Conservation (phyloP, 129 eudicot species). For the Scalesia atractyloides region DNA sequence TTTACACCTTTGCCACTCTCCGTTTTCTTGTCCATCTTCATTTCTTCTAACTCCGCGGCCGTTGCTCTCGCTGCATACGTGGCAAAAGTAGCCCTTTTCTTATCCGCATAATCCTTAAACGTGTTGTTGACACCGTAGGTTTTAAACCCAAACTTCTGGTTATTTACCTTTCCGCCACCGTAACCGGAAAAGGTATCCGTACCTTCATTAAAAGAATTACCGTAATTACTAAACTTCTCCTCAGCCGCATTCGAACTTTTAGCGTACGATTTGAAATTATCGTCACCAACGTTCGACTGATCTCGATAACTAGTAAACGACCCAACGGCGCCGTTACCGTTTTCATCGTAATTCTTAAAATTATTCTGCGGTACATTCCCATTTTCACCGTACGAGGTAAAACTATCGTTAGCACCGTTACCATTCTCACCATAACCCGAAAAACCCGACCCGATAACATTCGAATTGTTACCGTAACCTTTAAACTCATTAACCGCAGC, state of each 20-base stretch:
- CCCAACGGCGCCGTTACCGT: slow-evolving; percentile 65
- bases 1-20: slow-evolving; percentile 49
- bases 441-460: slow-evolving; percentile 70
- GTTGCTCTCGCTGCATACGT: slow-evolving; percentile 34
- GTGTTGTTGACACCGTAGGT: slow-evolving; percentile 68
- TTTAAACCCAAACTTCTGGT: slow-evolving; percentile 55
- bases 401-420: slow-evolving; percentile 58
- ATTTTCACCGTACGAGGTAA: slow-evolving; percentile 57
- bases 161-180: slow-evolving; percentile 53
- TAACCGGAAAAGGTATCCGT: slow-evolving; percentile 76
- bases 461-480: slow-evolving; percentile 61
- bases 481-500: slow-evolving; percentile 55
- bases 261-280: slow-evolving; percentile 59
- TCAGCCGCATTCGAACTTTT: slow-evolving; percentile 59
- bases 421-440: slow-evolving; percentile 59
- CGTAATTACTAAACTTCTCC: slow-evolving; percentile 58
- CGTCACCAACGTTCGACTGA: slow-evolving; percentile 83
- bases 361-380: slow-evolving; percentile 67
- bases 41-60: slow-evolving; percentile 21
- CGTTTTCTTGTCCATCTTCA: slow-evolving; percentile 5
- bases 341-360: slow-evolving; percentile 62
- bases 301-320: slow-evolving; percentile 67
- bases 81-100: slow-evolving; percentile 50
- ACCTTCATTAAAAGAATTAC: slow-evolving; percentile 72
- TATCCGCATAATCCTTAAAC: slow-evolving; percentile 75